Conservation (phyloP, 2,329 filamentous ascomycete species). For the Diaporthe helianthi region DNA sequence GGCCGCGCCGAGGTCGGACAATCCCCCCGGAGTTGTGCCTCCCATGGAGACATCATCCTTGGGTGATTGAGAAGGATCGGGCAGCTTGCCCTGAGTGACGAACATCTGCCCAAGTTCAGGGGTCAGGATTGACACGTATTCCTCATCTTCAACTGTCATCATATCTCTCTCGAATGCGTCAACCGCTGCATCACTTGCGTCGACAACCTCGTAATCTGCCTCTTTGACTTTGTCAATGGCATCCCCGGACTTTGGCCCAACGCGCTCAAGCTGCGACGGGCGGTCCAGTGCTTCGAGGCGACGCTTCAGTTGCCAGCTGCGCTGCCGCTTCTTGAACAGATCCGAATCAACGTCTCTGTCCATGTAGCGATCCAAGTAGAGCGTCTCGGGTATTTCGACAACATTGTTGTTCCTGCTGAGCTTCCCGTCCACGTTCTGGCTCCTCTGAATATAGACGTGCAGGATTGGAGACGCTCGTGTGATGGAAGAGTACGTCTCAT, state of each 20-base stretch:
- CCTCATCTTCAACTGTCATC: constrained; percentile 28
- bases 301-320: constrained; percentile 78
- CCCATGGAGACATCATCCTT: constrained; percentile 3
- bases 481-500: constrained; percentile 73
- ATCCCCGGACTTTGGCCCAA: not conserved
- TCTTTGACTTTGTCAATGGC: constrained; percentile 18
- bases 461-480: constrained; percentile 81
- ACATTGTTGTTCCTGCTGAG: constrained; percentile 74
- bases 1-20: constrained; percentile 15
- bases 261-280: not conserved
- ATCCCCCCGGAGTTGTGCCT: not conserved
- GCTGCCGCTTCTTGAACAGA: constrained; percentile 68
- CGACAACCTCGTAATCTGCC: constrained; percentile 30
- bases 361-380: constrained; percentile 91
- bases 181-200: constrained; percentile 7
- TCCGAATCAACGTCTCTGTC: constrained; percentile 67
- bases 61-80: not conserved
- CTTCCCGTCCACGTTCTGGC: constrained; percentile 69
- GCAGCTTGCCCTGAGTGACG: constrained; percentile 45
- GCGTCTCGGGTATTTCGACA: constrained; percentile 77
- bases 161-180: constrained; percentile 27
- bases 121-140: constrained; percentile 36
- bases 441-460: constrained; percentile 87
- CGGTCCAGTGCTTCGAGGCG: constrained; percentile 62
- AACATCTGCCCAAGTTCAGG: constrained; percentile 39